phyloP scores from a whole-genome alignment of 768 basidiomycete genomes.

The Pisolithus sp. region DNA sequence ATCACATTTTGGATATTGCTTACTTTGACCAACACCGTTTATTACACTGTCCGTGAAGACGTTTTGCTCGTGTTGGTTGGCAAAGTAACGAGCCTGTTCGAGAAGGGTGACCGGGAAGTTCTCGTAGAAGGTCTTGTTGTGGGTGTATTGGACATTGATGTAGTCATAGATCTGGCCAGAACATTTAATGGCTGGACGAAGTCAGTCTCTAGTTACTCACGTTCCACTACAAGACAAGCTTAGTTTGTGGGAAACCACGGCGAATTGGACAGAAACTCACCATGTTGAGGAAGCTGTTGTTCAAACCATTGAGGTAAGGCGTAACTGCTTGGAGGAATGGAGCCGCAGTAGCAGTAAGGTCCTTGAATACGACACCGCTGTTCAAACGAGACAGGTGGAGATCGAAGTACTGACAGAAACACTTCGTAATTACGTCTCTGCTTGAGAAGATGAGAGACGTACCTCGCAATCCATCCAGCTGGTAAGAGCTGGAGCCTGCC shows the following conservation, averaged over 20 bases:
- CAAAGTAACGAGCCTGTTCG: slow-evolving; percentile 66
- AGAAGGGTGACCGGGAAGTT: slow-evolving; percentile 64
- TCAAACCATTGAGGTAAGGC: slow-evolving; percentile 64
- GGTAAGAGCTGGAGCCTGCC: slow-evolving; percentile 55
- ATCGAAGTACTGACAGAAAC: slow-evolving; percentile 20
- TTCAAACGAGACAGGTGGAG: slow-evolving; percentile 19
- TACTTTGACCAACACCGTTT: slow-evolving; percentile 69
- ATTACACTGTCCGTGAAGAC: slow-evolving; percentile 60
- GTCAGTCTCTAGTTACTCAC: slow-evolving; percentile 34
- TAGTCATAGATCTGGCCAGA: slow-evolving; percentile 61
- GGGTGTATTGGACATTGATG: slow-evolving; percentile 66
- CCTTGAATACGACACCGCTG: slow-evolving; percentile 41
- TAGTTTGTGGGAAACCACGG: background rate
- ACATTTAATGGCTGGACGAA: background rate
- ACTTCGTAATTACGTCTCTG: background rate
- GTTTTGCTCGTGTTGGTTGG: slow-evolving; percentile 70
- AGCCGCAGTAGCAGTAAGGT: slow-evolving; percentile 45
- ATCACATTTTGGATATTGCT: slow-evolving; percentile 19
- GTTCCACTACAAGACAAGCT: slow-evolving; percentile 51
- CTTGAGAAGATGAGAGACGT: background rate
- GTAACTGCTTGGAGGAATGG: slow-evolving; percentile 60
- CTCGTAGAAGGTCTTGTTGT: slow-evolving; percentile 74
- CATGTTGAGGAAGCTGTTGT: slow-evolving; percentile 57
- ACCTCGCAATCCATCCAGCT: slow-evolving; percentile 66
- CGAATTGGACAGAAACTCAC: slow-evolving; percentile 33